Base-by-base conservation (phyloP, 148 eudicot species). In the Arbutus unedo region DNA sequence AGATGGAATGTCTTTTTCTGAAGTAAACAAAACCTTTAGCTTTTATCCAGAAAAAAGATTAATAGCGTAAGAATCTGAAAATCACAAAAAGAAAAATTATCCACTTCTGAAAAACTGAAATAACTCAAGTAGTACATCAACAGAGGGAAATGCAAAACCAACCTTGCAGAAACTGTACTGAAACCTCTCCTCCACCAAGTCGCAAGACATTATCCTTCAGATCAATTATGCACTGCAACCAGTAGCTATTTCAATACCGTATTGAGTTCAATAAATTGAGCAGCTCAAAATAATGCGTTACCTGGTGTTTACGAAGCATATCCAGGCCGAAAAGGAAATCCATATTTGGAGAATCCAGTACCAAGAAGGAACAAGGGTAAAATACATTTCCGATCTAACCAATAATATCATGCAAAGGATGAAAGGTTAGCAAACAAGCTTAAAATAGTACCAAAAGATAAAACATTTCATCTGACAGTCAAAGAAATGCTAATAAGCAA, bases 251-350 rank as follows among this genome's bases (percentile, higher is more conserved):
- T 60, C 4, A 2, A 31, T 47, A 66, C 31, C 50, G n/a, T 10
- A 10, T 15, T n/a, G 76, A 64, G 70, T 8, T 25, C 15, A 47
- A 14, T 8, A 53, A 44, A 31, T 54, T 43, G 8, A 74, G 76
- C 67, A 15, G 41, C 79, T 62, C 14, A 8, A 73, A 55, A 49
- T 25, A n/a, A 57, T 71, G 54, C 18, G 66, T 77, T 89, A 95
- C 98, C 95, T 96, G 99, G 89, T 96, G 99, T 89, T 96, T 96
- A 71, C 93, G 95, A 44, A 96, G 98, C 99, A 96, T 96, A 85
- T 96, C 99, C 86, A 96, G 83, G 44, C 99, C 99, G 84, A 96
- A 96, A 83, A 96, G 98, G 76, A 96, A 96, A 67, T 96, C 99
- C 98, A 96, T 96, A 89, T 96, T 96, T 80, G 98, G 91, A 71